Evolutionary conservation across 345 rosid genomes (phyloP), one percentile per base, ranked within the genome.

Genomic region (Mangifera indica): DNA sequence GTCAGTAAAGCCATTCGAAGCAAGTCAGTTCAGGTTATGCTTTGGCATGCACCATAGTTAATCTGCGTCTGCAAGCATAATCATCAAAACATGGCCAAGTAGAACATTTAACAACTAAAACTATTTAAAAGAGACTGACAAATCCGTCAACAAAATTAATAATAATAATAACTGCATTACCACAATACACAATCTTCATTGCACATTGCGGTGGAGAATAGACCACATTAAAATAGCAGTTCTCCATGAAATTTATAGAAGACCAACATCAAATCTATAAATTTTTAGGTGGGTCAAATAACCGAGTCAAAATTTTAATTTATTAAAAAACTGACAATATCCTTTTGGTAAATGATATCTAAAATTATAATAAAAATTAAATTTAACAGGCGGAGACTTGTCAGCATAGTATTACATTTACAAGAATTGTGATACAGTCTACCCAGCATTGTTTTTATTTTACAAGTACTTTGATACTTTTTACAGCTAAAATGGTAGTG

Each of bases 1-100:
- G 20, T 20, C 59, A 26, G 20, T 29, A 51, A 26, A 53, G 29
- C 60, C 64, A 24, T 18, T 17, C 7, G 37, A 64, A 12, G n/a
- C 68, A 24, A 22, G 37, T 46, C 37, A 64, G 7, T 49, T 48
- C 26, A 15, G 2, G 56, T 26, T 46, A 25, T 55, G 25, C 17
- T 56, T 24, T 69, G 37, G 52, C 42, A 42, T 69, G 54, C 54
- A 69, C 10, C 24, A 5, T 26, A 42, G 72, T 37, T 56, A 56
- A 22, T 56, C 20, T 3, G 48, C 32, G n/a, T 66, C 26, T 32
- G 44, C 49, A 68, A 20, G 14, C 15, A 3, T 56, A 34, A 37
- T 60, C 52, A 54, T 40, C 71, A 21, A 67, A 20, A 14, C 17
- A 20, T 9, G 45, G 61, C 22, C 21, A 15, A 55, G 44, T 21